phyloP scores from a whole-genome alignment of 371 early-diverging fungal genomes.

The Rhizopus stolonifer region DNA sequence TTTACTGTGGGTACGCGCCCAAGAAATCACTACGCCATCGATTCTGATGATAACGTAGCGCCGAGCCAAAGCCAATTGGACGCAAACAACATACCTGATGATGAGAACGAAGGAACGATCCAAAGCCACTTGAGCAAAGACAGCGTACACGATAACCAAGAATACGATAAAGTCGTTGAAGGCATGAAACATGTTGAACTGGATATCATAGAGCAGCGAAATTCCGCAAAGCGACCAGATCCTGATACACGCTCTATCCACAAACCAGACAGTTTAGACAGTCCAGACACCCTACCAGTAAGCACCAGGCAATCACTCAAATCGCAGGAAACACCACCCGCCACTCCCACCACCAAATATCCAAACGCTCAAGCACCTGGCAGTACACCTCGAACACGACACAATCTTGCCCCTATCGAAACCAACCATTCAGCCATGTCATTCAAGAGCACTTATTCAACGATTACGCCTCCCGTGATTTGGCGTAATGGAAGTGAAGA shows the following conservation, averaged over 20 bases:
- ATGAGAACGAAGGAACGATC: not conserved
- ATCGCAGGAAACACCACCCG: not conserved
- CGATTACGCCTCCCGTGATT: no score
- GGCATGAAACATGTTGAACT: no score
- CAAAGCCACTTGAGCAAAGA: no score
- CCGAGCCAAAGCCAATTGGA: no score
- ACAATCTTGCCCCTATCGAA: not conserved
- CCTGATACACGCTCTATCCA: no score
- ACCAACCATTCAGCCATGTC: no score
- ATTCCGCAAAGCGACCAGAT: no score
- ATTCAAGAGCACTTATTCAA: no score
- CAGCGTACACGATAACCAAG: not conserved
- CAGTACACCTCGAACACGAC: not conserved
- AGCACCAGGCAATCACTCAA: not conserved
- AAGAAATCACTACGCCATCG: slow-evolving; percentile 32
- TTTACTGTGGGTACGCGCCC: slow-evolving; percentile 46
- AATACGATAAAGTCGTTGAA: not conserved
- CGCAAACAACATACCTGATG: slow-evolving; percentile 1
- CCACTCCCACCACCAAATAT: not conserved
- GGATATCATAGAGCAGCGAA: no score
- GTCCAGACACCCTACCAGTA: no score
- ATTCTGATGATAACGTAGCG: slow-evolving; percentile 27
- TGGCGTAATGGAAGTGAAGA: no score
- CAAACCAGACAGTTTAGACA: no score
- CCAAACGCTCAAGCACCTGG: not conserved